Percentiles rank a stretch among this genome's conserved stretches.
These are phyloP conservation scores for Leccinum griseonigrum DNA, from an alignment of 1,284 basidiomycete genomes.

Conservation along the genomic window DNA sequence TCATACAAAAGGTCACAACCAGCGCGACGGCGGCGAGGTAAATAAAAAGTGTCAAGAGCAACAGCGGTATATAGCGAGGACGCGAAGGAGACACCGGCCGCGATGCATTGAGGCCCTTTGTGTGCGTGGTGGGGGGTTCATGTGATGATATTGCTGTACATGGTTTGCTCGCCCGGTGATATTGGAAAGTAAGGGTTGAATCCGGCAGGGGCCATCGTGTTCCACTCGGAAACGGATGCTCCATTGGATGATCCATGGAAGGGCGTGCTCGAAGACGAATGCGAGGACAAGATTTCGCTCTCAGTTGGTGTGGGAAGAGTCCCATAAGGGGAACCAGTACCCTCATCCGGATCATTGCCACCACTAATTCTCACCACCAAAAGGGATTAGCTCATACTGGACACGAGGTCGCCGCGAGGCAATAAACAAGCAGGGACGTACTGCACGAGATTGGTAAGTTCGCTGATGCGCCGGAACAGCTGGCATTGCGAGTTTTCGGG, in stretches of 20 bases:
- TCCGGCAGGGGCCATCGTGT: conserved; percentile 48
- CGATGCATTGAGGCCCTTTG: background rate
- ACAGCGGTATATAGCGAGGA: conserved; percentile 8
- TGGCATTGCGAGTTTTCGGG: conserved; percentile 51
- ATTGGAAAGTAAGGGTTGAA: conserved; percentile 73
- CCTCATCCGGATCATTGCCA: conserved; percentile 41
- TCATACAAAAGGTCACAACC: conserved; percentile 33
- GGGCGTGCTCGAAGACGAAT: conserved; percentile 58
- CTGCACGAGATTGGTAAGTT: conserved; percentile 65
- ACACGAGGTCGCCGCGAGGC: conserved; percentile 32
- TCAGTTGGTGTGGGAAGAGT: conserved; percentile 53
- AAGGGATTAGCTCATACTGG: conserved; percentile 31
- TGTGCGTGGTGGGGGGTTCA: conserved; percentile 29
- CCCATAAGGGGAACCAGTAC: conserved; percentile 38
- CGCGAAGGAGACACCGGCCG: background rate
- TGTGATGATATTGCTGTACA: conserved; percentile 54
- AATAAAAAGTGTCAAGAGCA: conserved; percentile 20
- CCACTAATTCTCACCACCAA: conserved; percentile 38
- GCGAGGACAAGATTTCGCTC: conserved; percentile 65
- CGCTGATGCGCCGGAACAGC: conserved; percentile 57
- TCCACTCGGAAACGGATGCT: conserved; percentile 59
- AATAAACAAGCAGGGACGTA: conserved; percentile 40
- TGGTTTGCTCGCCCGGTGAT: conserved; percentile 42
- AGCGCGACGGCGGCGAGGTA: conserved; percentile 29
- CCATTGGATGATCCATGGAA: conserved; percentile 37